Conservation (phyloP, 179 eudicot genomes). For the Actinidia arguta region DNA sequence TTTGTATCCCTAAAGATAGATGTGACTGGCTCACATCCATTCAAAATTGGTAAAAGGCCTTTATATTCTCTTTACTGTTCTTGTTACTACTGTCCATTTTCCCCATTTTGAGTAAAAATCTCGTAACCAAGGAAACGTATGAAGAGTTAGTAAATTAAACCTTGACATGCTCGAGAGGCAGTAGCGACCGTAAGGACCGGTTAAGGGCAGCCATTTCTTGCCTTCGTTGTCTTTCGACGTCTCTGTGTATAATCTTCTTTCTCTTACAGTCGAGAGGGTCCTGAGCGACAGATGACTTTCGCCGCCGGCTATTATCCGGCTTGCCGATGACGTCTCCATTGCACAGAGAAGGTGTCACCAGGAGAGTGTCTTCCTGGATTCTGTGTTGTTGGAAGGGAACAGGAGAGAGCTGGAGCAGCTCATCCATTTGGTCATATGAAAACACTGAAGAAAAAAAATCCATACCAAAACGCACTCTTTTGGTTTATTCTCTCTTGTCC, state of each 20-base stretch:
- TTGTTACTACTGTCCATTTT: too few species aligned
- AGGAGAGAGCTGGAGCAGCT: conserved; percentile 15
- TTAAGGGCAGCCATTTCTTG: conserved; percentile 35
- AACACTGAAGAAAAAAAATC: conserved; percentile 1
- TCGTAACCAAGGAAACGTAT: neutral
- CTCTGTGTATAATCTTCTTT: conserved; percentile 30
- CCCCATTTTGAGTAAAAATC: too few species aligned
- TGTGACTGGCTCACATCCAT: too few species aligned
- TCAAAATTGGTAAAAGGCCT: too few species aligned
- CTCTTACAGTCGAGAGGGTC: neutral
- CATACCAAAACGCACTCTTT: neutral
- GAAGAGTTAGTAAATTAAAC: conserved; percentile 14
- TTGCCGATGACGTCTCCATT: neutral
- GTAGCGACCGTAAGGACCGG: conserved; percentile 17
- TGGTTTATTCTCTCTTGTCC: neutral
- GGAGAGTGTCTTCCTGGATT: conserved; percentile 4
- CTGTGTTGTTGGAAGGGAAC: conserved; percentile 4
- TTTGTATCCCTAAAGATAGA: too few species aligned
- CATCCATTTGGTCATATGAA: conserved; percentile 13
- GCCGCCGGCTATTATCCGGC: neutral
- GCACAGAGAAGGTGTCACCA: neutral
- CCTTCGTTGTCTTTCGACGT: conserved; percentile 24
- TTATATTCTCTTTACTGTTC: too few species aligned
- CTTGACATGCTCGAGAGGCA: conserved; percentile 31
- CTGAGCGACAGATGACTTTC: neutral